phyloP scores from a whole-genome alignment of 2,329 filamentous ascomycete species.

The Claviceps lovelessii region DNA sequence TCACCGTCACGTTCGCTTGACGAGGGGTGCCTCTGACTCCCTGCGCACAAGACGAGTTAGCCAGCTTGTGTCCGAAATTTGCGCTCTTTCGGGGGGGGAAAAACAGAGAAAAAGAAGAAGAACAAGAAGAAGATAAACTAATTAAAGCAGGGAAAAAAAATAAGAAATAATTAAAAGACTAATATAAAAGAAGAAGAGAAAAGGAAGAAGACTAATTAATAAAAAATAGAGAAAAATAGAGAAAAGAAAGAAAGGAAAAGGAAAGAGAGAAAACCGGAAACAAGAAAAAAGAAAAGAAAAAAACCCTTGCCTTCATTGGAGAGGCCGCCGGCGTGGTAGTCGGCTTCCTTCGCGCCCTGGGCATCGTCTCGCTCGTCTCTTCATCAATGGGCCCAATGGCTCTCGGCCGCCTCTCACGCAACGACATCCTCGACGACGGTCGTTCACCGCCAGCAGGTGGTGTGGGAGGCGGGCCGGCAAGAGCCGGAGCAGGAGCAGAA shows the following conservation, averaged over 20 bases:
- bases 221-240: too few species aligned
- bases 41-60: conserved; percentile 16
- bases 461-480: background rate
- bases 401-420: conserved; percentile 55
- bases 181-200: too few species aligned
- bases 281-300: too few species aligned
- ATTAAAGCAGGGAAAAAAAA: too few species aligned
- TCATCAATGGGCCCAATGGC: conserved; percentile 40
- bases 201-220: too few species aligned
- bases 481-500: conserved; percentile 6
- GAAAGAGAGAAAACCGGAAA: too few species aligned
- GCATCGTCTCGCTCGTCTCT: conserved; percentile 14
- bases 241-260: too few species aligned
- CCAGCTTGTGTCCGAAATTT: background rate
- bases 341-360: conserved; percentile 44
- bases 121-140: too few species aligned
- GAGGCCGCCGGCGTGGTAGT: conserved; percentile 32
- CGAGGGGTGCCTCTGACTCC: conserved; percentile 17
- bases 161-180: too few species aligned
- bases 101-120: too few species aligned
- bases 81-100: background rate
- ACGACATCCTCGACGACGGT: conserved; percentile 50
- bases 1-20: conserved; percentile 10
- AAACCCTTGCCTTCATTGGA: conserved; percentile 15
- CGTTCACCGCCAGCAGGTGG: conserved; percentile 18